Evolutionary conservation across 2,329 filamentous ascomycete genomes (phyloP).

Genomic region (Aureobasidium zeae): DNA sequence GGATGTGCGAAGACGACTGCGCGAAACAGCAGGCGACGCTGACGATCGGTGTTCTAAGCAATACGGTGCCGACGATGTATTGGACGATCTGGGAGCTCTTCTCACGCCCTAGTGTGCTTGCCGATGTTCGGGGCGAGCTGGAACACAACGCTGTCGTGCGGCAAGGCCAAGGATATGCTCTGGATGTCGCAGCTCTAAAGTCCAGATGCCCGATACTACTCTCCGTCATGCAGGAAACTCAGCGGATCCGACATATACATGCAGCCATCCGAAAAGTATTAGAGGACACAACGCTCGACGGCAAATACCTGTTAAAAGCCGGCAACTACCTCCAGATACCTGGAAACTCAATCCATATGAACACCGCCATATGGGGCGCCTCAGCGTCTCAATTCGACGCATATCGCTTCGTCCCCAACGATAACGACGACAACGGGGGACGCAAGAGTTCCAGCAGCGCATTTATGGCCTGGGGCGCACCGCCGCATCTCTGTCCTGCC

Average conservation of each 20-base stretch:
- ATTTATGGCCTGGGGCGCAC: slow-evolving; percentile 18
- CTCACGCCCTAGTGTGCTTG: slow-evolving; percentile 28
- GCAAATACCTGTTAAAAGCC: slow-evolving; percentile 28
- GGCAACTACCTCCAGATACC: slow-evolving; percentile 32
- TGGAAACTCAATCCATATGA: slow-evolving; percentile 24
- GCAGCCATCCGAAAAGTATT: slow-evolving; percentile 27
- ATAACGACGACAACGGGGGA: neutral
- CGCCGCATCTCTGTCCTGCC: slow-evolving; percentile 25
- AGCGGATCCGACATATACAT: slow-evolving; percentile 25
- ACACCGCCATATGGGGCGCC: slow-evolving; percentile 26
- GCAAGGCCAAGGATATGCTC: slow-evolving; percentile 4
- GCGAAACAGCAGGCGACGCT: too few relatives aligned
- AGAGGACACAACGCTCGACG: slow-evolving; percentile 30
- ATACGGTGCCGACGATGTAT: slow-evolving; percentile 32
- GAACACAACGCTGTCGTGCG: slow-evolving; percentile 16
- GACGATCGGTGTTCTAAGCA: slow-evolving; percentile 29
- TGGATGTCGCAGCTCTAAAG: slow-evolving; percentile 30
- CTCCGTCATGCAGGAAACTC: slow-evolving; percentile 31
- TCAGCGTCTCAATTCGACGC: slow-evolving; percentile 20
- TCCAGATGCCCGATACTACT: slow-evolving; percentile 30
- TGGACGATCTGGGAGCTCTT: slow-evolving; percentile 33
- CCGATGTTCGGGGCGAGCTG: slow-evolving; percentile 29
- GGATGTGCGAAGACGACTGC: too few relatives aligned
- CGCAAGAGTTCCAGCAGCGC: neutral
- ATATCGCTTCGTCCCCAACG: slow-evolving; percentile 20